Percentiles rank a stretch among this genome's conserved stretches.
Evolutionary conservation across 2,329 filamentous ascomycete species (phyloP).

Genomic region (Scortechinia acanthostroma): DNA sequence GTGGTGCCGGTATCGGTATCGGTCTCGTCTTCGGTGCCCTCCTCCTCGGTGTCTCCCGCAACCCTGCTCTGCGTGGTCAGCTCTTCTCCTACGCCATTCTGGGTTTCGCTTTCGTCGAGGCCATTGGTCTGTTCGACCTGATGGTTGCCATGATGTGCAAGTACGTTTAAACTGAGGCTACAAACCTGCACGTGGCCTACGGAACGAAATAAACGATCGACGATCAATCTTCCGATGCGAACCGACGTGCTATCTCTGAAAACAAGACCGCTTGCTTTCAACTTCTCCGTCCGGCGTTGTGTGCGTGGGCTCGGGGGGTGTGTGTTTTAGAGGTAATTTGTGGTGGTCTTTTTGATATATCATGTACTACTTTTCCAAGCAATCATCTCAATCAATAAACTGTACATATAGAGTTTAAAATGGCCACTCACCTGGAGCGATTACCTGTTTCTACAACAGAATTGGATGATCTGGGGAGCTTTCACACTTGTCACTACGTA

Average conservation of each 20-base stretch:
- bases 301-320: neutral
- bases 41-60: conserved; percentile 44
- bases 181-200: neutral
- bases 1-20: conserved; percentile 28
- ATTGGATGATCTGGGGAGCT: no score
- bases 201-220: neutral
- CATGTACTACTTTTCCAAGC: conserved; percentile 3
- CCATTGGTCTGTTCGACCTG: conserved; percentile 49
- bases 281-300: neutral
- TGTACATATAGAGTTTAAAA: conserved; percentile 2
- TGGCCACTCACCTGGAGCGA: no score
- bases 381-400: neutral
- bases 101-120: conserved; percentile 58
- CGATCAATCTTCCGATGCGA: neutral
- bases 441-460: no score
- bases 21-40: conserved; percentile 44
- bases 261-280: neutral
- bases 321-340: neutral
- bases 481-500: no score
- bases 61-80: conserved; percentile 45
- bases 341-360: neutral
- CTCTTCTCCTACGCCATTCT: conserved; percentile 58
- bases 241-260: neutral
- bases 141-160: conserved; percentile 26
- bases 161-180: conserved; percentile 8